phyloP scores from a whole-genome alignment of 2,329 filamentous ascomycete genomes.

The Paecilomyces sp. region DNA sequence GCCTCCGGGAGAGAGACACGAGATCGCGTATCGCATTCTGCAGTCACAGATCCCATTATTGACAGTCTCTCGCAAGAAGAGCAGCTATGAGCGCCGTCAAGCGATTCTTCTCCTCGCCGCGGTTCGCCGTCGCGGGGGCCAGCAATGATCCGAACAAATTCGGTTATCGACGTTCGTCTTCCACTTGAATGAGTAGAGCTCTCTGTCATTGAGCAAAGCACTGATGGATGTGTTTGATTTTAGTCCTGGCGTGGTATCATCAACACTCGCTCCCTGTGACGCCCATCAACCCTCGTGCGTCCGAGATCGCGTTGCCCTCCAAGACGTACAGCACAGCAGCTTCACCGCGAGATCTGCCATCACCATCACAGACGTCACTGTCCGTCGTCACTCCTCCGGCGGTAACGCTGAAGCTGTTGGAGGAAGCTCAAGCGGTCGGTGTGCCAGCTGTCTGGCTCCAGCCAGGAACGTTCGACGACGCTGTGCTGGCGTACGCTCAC shows the following conservation, averaged over 20 bases:
- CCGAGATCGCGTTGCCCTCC: constrained; percentile 56
- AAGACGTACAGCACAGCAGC: constrained; percentile 57
- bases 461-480: constrained; percentile 78
- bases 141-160: constrained; percentile 79
- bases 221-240: background rate
- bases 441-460: constrained; percentile 79
- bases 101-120: constrained; percentile 70
- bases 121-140: constrained; percentile 85
- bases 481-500: constrained; percentile 63
- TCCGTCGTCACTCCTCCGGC: constrained; percentile 82
- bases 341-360: constrained; percentile 57
- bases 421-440: constrained; percentile 68
- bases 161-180: constrained; percentile 66
- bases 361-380: constrained; percentile 64
- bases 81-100: constrained; percentile 49
- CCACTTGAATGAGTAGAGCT: background rate
- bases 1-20: background rate
- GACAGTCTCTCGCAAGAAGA: background rate
- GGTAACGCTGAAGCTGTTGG: constrained; percentile 65
- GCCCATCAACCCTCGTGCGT: constrained; percentile 70
- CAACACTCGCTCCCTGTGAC: constrained; percentile 66
- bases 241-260: constrained; percentile 89
- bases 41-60: background rate
- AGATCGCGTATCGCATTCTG: background rate
- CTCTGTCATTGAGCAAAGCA: background rate